Base-by-base conservation (phyloP, 371 early-diverging fungal species). In the Actinomortierella ambigua region DNA sequence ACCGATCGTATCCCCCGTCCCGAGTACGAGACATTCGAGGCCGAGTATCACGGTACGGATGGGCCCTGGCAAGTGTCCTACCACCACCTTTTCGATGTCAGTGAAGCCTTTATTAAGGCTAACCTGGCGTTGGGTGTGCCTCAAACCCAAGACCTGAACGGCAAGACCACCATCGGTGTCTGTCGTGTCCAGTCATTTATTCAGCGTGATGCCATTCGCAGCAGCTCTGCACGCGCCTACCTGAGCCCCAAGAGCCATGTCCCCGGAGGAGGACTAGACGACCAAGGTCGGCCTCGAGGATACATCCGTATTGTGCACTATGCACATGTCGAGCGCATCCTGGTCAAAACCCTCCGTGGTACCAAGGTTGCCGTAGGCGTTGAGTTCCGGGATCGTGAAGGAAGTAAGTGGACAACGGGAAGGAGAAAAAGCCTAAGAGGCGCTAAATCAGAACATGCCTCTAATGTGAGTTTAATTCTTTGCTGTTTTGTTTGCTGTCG, bases 41-140 rank as follows among this genome's bases (percentile, higher is more conserved):
- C 54, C 18, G 60, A 53, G 27, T 59, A 59, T 34, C 66, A 65
- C 18, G 66, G 66, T 14, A 59, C 55, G 11, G 60, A 59, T 1
- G 66, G 66, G 5, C 66, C 66, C 27, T 65, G 66, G 66, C 55
- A 15, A 8, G 40, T 55, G 3, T 44, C 43, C 17, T 55, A 42
- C 26, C 66, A 59, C 15, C 40, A 60, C 40, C 29, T 40, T 15
- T 43, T 44, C 18, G 18, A 14, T 5, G 9, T 39, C 11, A 17
- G 55, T 9, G 34, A 55, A 27, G 60, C 40, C 0, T 59, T 59
- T 15, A 55, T 65, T 55, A 22, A 50, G 20, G 60, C 60, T 14
- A 28, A 24, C 23, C 17, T 44, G 2, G 47, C 41, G 11, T 39
- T 44, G 27, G 60, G 60, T n/a, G 46, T 65, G 2, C 44, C 55